phyloP scores from a whole-genome alignment of 1,284 basidiomycete species.

The Austroboletus rostrupii region DNA sequence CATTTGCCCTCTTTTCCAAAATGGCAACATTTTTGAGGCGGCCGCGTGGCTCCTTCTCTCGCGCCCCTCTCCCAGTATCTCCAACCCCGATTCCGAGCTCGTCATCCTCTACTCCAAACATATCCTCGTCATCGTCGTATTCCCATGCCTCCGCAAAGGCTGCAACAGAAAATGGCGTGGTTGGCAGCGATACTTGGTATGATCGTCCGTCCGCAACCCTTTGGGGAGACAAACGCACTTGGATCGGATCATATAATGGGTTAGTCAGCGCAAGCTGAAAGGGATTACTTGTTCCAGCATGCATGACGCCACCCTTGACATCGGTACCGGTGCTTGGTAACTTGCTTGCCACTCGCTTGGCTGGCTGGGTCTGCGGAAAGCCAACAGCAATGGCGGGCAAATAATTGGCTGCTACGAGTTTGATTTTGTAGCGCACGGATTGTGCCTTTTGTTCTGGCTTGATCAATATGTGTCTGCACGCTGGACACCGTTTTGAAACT shows the following conservation, averaged over 20 bases:
- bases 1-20: conserved; percentile 81
- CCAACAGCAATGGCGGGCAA: conserved; percentile 82
- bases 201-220: conserved; percentile 40
- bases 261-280: conserved; percentile 91
- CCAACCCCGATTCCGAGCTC: conserved; percentile 44
- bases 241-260: conserved; percentile 91
- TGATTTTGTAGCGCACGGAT: conserved; percentile 93
- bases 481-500: conserved; percentile 90
- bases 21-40: conserved; percentile 73
- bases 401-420: conserved; percentile 91
- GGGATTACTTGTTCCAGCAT: conserved; percentile 74
- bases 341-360: conserved; percentile 47
- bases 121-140: conserved; percentile 88
- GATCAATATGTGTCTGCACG: conserved; percentile 93
- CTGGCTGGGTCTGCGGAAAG: conserved; percentile 52
- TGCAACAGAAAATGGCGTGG: conserved; percentile 73
- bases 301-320: conserved; percentile 44
- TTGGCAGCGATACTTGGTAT: conserved; percentile 76
- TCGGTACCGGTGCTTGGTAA: conserved; percentile 40
- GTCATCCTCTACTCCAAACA: conserved; percentile 73
- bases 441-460: conserved; percentile 97
- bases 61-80: conserved; percentile 31
- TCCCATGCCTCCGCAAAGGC: conserved; percentile 94
- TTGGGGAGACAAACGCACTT: conserved; percentile 77
- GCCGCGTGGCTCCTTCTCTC: conserved; percentile 40